Conservation (phyloP, 148 eudicot genomes). For the Oxyria digyna region DNA sequence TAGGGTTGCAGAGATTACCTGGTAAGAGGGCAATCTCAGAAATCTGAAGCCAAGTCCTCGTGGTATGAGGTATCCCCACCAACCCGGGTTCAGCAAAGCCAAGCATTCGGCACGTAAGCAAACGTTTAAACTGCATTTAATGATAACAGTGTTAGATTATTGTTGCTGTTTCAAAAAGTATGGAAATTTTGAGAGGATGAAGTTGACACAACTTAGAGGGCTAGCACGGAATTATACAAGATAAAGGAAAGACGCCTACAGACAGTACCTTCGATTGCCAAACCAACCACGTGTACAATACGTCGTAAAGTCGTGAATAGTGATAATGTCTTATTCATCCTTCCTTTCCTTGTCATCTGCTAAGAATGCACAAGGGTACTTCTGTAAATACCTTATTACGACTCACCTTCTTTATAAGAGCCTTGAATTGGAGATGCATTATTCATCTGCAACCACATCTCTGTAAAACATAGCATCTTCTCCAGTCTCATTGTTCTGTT, state of each 20-base stretch:
- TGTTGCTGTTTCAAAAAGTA: not conserved
- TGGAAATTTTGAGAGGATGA: not conserved
- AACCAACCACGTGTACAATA: slow-evolving; percentile 7
- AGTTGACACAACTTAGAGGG: not conserved
- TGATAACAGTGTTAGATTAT: not conserved
- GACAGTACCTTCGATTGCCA: not conserved
- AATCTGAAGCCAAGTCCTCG: not conserved
- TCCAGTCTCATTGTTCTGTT: no score
- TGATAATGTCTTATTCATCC: not conserved
- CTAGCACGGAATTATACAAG: not conserved
- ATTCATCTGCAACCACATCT: not conserved
- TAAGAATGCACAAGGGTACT: slow-evolving; percentile 4
- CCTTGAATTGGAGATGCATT: not conserved
- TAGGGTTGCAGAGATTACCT: not conserved
- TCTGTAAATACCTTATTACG: not conserved
- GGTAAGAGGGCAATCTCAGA: not conserved
- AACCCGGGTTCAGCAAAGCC: slow-evolving; percentile 5
- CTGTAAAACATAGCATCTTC: not conserved
- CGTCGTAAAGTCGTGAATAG: not conserved
- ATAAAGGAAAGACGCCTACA: not conserved
- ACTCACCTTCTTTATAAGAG: not conserved
- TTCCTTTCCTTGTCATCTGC: not conserved
- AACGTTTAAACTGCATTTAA: slow-evolving; percentile 2
- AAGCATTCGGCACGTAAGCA: not conserved
- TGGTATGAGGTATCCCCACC: slow-evolving; percentile 6